phyloP scores from a whole-genome alignment of 1,284 basidiomycete species.

The Melanopsichium pennsylvanicum region DNA sequence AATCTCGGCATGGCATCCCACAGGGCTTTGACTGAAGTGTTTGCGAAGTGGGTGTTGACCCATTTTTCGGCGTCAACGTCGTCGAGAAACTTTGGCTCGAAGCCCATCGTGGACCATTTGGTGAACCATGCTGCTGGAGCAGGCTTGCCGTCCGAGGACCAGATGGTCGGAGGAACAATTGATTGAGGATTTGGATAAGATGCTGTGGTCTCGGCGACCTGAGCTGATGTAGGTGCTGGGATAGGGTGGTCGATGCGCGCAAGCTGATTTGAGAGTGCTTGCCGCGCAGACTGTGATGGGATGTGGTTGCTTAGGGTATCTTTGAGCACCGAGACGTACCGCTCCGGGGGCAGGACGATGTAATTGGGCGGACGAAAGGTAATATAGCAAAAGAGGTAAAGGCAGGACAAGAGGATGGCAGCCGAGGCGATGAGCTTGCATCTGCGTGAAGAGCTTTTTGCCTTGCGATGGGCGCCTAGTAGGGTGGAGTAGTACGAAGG shows the following conservation, averaged over 20 bases:
- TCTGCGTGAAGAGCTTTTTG: constrained; percentile 24
- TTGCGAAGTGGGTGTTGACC: constrained; percentile 27
- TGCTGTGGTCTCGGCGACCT: not conserved
- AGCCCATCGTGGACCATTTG: constrained; percentile 44
- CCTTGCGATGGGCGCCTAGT: constrained; percentile 19
- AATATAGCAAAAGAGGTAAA: constrained; percentile 36
- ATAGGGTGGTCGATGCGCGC: constrained; percentile 19
- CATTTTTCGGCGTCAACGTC: constrained; percentile 39
- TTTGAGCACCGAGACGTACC: constrained; percentile 27
- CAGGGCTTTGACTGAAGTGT: constrained; percentile 32
- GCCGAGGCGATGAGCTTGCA: constrained; percentile 25
- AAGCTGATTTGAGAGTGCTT: constrained; percentile 29
- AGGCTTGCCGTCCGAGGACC: constrained; percentile 45
- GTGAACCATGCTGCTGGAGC: constrained; percentile 27
- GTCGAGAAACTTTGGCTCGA: constrained; percentile 46
- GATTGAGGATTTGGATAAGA: constrained; percentile 8
- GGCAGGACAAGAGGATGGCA: constrained; percentile 12
- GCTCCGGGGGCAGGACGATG: constrained; percentile 38
- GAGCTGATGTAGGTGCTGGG: not conserved
- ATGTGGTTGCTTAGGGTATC: constrained; percentile 33
- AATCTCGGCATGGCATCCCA: constrained; percentile 45
- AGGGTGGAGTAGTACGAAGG: constrained; percentile 33
- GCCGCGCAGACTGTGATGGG: constrained; percentile 18
- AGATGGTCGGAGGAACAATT: constrained; percentile 31
- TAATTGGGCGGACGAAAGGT: constrained; percentile 42